These are phyloP conservation scores for Polygonum aviculare DNA, from an alignment of 148 eudicot species.

Conservation along the genomic window DNA sequence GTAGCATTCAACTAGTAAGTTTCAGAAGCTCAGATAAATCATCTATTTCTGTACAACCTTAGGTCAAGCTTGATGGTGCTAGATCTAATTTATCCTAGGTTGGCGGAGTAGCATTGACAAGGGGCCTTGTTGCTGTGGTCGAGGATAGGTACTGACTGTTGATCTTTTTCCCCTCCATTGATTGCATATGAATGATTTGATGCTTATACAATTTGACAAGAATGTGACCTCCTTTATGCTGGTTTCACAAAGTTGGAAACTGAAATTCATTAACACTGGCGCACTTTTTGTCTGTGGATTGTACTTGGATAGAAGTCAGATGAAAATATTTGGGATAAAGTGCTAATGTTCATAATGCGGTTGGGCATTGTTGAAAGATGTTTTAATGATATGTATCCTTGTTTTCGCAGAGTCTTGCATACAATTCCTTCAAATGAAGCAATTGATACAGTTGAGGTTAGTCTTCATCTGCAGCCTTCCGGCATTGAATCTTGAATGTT, in stretches of 20 bases:
- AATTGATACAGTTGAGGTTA: conserved; percentile 93
- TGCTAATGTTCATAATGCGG: not conserved
- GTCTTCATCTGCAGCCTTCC: conserved; percentile 14
- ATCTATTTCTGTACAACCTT: not conserved
- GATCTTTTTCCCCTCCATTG: too few relatives aligned
- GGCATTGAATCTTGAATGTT: not conserved
- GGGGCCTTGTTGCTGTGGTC: conserved; percentile 76
- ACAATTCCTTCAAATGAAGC: conserved; percentile 95
- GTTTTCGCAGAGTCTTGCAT: conserved; percentile 70
- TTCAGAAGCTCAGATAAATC: not conserved
- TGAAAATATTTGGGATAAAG: not conserved
- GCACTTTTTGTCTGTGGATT: not conserved
- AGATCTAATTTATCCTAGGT: conserved; percentile 34
- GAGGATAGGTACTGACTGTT: conserved; percentile 65
- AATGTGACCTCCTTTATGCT: not conserved
- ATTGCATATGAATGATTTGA: not conserved
- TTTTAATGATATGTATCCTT: not conserved
- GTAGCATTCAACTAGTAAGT: conserved; percentile 97
- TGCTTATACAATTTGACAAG: not conserved
- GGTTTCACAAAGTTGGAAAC: not conserved
- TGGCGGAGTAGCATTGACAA: conserved; percentile 83
- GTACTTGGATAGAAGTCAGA: not conserved
- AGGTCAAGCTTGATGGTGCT: not conserved
- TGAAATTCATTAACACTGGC: not conserved
- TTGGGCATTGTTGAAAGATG: conserved; percentile 1